A percentile compares a stretch with the other conserved stretches of the same genome.
phyloP scores from a whole-genome alignment of 202 grass and related monocot species.

The Musa balbisiana region DNA sequence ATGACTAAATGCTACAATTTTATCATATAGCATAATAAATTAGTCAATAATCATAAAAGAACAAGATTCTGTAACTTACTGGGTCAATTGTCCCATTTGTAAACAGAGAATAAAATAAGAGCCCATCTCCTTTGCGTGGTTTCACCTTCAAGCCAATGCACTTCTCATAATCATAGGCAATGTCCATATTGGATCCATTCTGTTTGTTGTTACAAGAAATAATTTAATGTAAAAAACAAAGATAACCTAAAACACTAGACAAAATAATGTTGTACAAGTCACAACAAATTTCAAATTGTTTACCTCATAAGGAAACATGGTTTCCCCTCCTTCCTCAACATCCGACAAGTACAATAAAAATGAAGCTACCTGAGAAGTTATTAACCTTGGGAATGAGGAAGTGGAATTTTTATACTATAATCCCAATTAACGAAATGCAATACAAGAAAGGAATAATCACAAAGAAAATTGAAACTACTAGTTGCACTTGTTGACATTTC shows the following conservation, averaged over 20 bases:
- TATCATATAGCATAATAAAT: background rate
- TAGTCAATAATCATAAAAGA: background rate
- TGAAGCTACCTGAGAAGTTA: conserved; percentile 60
- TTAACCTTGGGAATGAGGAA: background rate
- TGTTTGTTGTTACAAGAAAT: conserved; percentile 10
- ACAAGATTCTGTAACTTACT: conserved; percentile 37
- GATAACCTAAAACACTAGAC: background rate
- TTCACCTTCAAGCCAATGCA: conserved; percentile 96
- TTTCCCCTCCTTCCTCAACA: conserved; percentile 98
- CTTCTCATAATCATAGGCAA: conserved; percentile 85
- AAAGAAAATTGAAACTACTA: too few species aligned
- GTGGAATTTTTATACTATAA: background rate
- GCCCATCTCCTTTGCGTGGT: conserved; percentile 84
- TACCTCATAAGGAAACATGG: conserved; percentile 99
- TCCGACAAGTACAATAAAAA: conserved; percentile 92
- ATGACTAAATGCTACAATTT: background rate
- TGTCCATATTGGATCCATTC: conserved; percentile 87
- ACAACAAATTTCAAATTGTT: background rate
- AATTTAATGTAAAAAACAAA: background rate
- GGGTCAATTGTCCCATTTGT: conserved; percentile 83
- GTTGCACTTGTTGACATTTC: too few species aligned
- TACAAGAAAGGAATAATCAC: background rate
- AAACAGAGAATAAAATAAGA: conserved; percentile 92
- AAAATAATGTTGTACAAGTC: conserved; percentile 2
- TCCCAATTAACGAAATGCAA: background rate